Conservation (phyloP, 768 basidiomycete genomes). For the Lentinus brumalis region DNA sequence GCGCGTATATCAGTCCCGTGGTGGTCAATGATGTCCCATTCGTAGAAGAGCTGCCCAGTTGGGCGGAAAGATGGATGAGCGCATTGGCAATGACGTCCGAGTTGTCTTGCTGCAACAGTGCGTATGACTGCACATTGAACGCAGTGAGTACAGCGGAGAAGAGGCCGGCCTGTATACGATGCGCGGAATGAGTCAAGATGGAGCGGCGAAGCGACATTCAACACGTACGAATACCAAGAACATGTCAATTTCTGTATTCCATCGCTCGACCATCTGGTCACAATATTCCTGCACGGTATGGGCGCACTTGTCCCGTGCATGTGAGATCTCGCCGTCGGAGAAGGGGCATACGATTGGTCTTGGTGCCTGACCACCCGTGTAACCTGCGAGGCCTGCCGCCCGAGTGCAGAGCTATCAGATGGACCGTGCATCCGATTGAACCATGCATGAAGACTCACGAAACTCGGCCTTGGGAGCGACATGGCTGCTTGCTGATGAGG, state of each 20-base stretch:
- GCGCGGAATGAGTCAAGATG: neutral
- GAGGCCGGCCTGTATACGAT: constrained; percentile 22
- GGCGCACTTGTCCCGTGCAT: constrained; percentile 13
- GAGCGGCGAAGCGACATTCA: neutral
- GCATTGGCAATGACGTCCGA: neutral
- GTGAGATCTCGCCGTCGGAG: neutral
- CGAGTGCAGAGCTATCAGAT: neutral
- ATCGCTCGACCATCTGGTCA: constrained; percentile 6
- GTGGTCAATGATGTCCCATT: neutral
- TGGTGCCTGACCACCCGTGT: neutral
- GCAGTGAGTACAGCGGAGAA: constrained; percentile 29
- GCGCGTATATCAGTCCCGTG: neutral
- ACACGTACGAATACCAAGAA: constrained; percentile 20
- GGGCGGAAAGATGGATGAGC: constrained; percentile 8
- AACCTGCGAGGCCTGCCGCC: neutral
- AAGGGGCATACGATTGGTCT: neutral
- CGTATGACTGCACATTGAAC: constrained; percentile 23
- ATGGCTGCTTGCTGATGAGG: no score
- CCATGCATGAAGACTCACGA: no score
- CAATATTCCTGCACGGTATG: constrained; percentile 9
- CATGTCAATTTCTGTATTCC: constrained; percentile 21
- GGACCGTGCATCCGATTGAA: neutral
- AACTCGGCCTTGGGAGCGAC: no score
- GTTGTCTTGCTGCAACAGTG: constrained; percentile 9
- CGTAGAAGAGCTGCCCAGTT: neutral